A percentile compares a stretch with the other conserved stretches of the same genome.
These are phyloP conservation scores for Aspergillus transmontanensis DNA, from an alignment of 2,329 filamentous ascomycete species.

Conservation along the genomic window DNA sequence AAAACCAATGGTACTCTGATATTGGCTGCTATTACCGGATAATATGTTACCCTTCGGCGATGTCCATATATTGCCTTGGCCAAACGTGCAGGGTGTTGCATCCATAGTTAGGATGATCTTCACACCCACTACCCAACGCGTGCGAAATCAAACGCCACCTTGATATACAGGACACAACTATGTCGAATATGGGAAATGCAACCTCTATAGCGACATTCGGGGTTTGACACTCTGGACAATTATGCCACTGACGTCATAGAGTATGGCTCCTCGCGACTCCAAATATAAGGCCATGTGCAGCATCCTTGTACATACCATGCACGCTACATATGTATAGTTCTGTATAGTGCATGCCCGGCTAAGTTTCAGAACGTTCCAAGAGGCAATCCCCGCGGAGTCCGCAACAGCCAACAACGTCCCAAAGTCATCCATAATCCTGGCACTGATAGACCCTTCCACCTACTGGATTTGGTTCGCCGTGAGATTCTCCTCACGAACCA, in stretches of 20 bases:
- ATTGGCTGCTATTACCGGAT: neutral
- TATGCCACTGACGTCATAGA: no score
- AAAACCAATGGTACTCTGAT: neutral
- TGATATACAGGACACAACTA: neutral
- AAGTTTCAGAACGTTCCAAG: neutral
- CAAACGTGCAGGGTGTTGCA: neutral
- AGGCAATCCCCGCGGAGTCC: neutral
- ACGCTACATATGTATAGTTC: neutral
- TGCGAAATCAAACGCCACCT: neutral
- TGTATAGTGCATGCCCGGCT: no score
- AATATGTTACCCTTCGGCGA: neutral
- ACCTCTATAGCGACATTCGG: neutral
- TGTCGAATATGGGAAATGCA: neutral
- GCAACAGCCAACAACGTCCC: neutral
- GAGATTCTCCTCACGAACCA: neutral
- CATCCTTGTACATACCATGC: neutral
- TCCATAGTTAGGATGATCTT: neutral
- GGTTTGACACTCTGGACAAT: neutral
- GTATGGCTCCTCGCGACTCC: no score
- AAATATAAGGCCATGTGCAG: neutral
- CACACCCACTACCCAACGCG: neutral
- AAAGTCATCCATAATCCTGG: neutral
- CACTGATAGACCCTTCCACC: neutral
- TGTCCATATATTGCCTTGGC: neutral
- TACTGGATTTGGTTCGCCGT: neutral